These are phyloP conservation scores for Aspergillus puulaauensis DNA, from an alignment of 2,329 filamentous ascomycete genomes.

Conservation along the genomic window DNA sequence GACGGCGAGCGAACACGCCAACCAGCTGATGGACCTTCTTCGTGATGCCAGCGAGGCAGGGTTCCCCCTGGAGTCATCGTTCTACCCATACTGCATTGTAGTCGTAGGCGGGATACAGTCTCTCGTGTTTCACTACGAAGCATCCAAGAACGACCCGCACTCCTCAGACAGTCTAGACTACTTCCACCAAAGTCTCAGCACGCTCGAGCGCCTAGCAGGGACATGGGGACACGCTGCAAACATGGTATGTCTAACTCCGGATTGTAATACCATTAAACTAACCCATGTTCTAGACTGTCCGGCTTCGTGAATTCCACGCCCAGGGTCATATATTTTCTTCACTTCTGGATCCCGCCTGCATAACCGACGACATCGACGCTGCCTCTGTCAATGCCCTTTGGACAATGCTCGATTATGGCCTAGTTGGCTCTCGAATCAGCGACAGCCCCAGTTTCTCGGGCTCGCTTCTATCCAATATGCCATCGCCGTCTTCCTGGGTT, in stretches of 20 bases:
- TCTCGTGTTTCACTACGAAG: not conserved
- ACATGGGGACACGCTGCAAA: conserved; percentile 24
- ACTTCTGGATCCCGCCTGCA: conserved; percentile 17
- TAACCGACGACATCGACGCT: conserved; percentile 19
- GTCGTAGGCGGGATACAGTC: conserved; percentile 22
- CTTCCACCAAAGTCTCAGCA: conserved; percentile 17
- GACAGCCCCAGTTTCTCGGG: not conserved
- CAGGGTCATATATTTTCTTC: conserved; percentile 16
- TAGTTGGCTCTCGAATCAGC: not conserved
- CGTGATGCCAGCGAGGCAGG: conserved; percentile 20
- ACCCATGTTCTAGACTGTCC: conserved; percentile 10
- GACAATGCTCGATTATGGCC: conserved; percentile 25
- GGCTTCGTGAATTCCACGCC: conserved; percentile 23
- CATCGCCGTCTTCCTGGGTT: conserved; percentile 15
- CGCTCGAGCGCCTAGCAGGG: conserved; percentile 15
- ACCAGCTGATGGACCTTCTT: conserved; percentile 27
- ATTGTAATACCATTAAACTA: not conserved
- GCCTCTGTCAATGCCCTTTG: conserved; percentile 16
- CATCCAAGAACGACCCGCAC: not conserved
- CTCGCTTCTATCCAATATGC: conserved; percentile 4
- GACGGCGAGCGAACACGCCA: conserved; percentile 29
- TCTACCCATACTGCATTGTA: conserved; percentile 35
- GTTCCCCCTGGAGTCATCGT: conserved; percentile 27
- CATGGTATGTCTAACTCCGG: conserved; percentile 16
- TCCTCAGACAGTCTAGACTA: conserved; percentile 14